Base-by-base conservation (phyloP, 331 rosid species). In the Saraca asoca region DNA sequence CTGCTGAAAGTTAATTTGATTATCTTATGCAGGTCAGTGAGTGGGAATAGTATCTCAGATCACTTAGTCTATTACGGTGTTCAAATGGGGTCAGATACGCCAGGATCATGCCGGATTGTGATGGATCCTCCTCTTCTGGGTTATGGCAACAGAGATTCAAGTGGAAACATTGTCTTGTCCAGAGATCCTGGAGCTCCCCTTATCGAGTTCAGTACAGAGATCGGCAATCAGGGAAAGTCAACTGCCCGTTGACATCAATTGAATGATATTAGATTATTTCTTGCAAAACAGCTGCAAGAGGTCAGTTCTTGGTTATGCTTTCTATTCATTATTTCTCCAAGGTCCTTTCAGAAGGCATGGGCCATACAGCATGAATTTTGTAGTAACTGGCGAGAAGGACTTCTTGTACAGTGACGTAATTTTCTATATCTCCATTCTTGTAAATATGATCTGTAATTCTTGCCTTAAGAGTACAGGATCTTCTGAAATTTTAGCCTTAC, bases 11-110 rank as follows among this genome's bases (percentile, higher is more conserved):
- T 35, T 64, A 64, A 35, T 71, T 53, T 72, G 77, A 46, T 64
- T 56, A 44, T 48, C 6, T 54, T 61, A 50, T 80, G 82, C 97
- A 94, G 99, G 64, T 90, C 97, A 10, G 85, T 81, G 68, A 64
- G 51, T 17, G 99, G 97, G 52, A 94, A 80, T 68, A 94, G 99
- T 70, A 82, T 94, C 43, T 51, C 79, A 6, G 97, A 94, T 73
- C 99, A 94, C 81, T 70, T 94, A 50, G 68, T 44, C 14, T 94
- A 94, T 65, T 94, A 68, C 42, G 96, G 91, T 9, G 73, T 83
- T 37, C 70, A 79, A 20, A 53, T 94, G 79, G 82, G 72, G 78
- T 78, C 85, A 8, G 77, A 79, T 51, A 49, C 62, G 19, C 78
- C 87, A 73, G 64, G 70, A 63, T 67, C 95, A 24, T 94, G 99